These are phyloP conservation scores for Akanthomyces lecanii DNA, from an alignment of 2,329 filamentous ascomycete genomes.

Conservation along the genomic window DNA sequence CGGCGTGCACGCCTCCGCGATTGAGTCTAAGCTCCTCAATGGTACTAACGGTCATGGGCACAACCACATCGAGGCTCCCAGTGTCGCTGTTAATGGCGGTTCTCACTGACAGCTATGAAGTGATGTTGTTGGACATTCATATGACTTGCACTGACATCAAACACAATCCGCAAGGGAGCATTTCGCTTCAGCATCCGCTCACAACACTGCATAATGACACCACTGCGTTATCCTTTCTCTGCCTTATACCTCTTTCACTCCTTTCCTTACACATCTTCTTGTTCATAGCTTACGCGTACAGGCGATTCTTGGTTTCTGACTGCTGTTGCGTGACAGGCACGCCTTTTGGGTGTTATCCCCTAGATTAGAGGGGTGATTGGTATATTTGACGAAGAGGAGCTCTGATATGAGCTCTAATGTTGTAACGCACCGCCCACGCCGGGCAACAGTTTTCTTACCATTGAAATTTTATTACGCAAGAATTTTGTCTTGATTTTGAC, in stretches of 20 bases:
- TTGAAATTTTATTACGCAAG: neutral
- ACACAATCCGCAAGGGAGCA: too few relatives aligned
- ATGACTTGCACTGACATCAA: too few relatives aligned
- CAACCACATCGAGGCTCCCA: slow-evolving; percentile 20
- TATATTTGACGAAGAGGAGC: slow-evolving; percentile 10
- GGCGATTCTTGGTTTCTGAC: slow-evolving; percentile 4
- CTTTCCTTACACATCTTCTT: slow-evolving; percentile 3
- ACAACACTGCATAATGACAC: too few relatives aligned
- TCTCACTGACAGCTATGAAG: neutral
- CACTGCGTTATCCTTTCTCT: neutral
- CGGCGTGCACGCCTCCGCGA: slow-evolving; percentile 45
- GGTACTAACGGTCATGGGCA: slow-evolving; percentile 20
- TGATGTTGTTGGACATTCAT: neutral
- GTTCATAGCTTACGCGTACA: slow-evolving; percentile 9
- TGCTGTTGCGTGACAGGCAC: slow-evolving; percentile 18
- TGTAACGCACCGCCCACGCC: slow-evolving; percentile 1
- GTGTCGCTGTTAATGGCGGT: slow-evolving; percentile 29
- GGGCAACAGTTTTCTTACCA: slow-evolving; percentile 8
- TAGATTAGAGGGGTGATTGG: slow-evolving; percentile 1
- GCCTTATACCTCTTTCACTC: neutral
- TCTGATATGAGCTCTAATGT: slow-evolving; percentile 4
- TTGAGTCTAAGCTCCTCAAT: slow-evolving; percentile 29
- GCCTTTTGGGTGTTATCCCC: slow-evolving; percentile 6
- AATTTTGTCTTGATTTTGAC: neutral
- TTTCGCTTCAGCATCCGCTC: neutral